Evolutionary conservation across 192 early-diverging fungal genomes (phyloP).

Genomic region (Backusella luteola): DNA sequence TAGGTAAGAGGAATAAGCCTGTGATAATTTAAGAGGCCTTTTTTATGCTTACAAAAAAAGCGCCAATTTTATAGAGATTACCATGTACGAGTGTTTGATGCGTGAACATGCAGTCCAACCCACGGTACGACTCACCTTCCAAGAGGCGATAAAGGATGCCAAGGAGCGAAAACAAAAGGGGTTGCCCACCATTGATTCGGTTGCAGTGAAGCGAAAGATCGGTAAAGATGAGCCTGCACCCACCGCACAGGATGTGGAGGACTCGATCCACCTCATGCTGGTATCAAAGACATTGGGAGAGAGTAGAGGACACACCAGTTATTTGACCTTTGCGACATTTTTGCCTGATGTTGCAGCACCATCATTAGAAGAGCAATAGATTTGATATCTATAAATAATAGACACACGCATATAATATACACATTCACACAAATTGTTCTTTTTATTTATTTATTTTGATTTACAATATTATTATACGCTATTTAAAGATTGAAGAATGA

Average conservation of each 20-base stretch:
- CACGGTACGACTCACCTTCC: constrained; percentile 61
- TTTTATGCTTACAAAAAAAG: neutral
- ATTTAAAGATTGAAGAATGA: no score
- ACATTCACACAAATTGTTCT: no score
- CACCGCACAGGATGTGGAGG: constrained; percentile 15
- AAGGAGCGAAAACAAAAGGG: constrained; percentile 37
- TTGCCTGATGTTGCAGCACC: constrained; percentile 40
- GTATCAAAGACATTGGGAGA: constrained; percentile 61
- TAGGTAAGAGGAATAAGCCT: constrained; percentile 47
- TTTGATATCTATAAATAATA: neutral
- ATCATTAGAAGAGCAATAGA: neutral
- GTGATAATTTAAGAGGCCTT: constrained; percentile 22
- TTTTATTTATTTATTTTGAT: no score
- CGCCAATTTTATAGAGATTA: constrained; percentile 51
- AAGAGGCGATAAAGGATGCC: constrained; percentile 53
- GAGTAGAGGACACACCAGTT: constrained; percentile 90
- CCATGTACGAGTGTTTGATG: constrained; percentile 93
- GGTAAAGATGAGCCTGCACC: constrained; percentile 20
- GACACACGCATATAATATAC: neutral
- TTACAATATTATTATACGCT: no score
- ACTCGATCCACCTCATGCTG: constrained; percentile 29
- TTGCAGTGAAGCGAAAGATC: constrained; percentile 16
- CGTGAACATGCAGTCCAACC: constrained; percentile 72
- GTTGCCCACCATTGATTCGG: neutral
- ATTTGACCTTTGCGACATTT: constrained; percentile 89